phyloP scores from a whole-genome alignment of 1,139 yeast species.

The Geotrichum fermentans region DNA sequence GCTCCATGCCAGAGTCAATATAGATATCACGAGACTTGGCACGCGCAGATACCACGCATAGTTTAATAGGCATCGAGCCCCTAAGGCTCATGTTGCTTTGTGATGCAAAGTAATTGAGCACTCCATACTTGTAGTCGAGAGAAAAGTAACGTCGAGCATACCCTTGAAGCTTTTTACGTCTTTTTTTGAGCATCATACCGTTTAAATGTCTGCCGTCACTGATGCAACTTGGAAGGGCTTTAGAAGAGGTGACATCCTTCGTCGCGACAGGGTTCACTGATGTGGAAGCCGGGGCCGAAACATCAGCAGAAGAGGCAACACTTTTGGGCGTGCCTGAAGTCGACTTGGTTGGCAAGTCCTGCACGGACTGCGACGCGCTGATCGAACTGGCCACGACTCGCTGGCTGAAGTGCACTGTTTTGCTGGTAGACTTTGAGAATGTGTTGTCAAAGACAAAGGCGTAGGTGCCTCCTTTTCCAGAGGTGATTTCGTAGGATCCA shows the following conservation, averaged over 20 bases:
- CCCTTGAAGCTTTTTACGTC: constrained; percentile 78
- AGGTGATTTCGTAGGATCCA: constrained; percentile 54
- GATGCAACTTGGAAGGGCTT: constrained; percentile 22
- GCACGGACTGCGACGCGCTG: background rate
- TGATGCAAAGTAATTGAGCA: constrained; percentile 74
- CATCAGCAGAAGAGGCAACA: background rate
- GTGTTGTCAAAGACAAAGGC: constrained; percentile 93
- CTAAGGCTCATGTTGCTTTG: constrained; percentile 65
- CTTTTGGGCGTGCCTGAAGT: background rate
- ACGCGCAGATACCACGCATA: constrained; percentile 78
- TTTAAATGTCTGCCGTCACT: constrained; percentile 44
- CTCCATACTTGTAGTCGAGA: constrained; percentile 74
- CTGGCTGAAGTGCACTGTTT: constrained; percentile 68
- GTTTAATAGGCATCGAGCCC: constrained; percentile 86
- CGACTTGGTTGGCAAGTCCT: background rate
- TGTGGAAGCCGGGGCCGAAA: background rate
- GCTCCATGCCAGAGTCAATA: constrained; percentile 92
- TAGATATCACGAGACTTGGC: constrained; percentile 63
- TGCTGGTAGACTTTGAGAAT: constrained; percentile 78
- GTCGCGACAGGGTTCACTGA: background rate
- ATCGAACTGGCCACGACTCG: constrained; percentile 35
- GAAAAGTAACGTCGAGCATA: constrained; percentile 80
- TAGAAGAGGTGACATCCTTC: constrained; percentile 5
- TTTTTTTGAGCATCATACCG: constrained; percentile 72
- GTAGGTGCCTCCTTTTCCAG: constrained; percentile 52